Percentiles rank a stretch among this genome's conserved stretches.
These are phyloP conservation scores for Boletus tylopilopsis DNA, from an alignment of 768 basidiomycete species.

Conservation along the genomic window DNA sequence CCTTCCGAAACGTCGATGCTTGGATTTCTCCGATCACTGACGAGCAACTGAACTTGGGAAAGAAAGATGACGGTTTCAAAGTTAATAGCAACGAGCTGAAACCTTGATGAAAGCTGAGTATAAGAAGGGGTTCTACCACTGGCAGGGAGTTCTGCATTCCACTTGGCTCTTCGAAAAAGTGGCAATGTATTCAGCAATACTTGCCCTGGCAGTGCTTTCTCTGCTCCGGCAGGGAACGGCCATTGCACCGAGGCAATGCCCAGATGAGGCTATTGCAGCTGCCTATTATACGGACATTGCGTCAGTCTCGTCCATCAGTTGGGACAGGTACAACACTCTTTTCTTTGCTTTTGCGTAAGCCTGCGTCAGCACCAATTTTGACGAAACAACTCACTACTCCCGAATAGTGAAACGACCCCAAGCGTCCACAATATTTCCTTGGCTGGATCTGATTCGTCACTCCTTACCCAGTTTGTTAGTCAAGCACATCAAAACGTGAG, in stretches of 20 bases:
- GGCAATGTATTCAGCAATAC: not conserved
- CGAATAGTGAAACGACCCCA: slow-evolving; percentile 31
- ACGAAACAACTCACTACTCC: not conserved
- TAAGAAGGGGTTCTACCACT: slow-evolving; percentile 1
- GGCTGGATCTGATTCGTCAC: slow-evolving; percentile 39
- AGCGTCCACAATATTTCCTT: slow-evolving; percentile 31
- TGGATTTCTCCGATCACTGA: not conserved
- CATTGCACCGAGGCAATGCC: not conserved
- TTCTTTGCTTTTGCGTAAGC: slow-evolving; percentile 65
- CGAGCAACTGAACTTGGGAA: not conserved
- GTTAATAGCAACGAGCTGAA: not conserved
- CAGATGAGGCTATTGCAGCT: slow-evolving; percentile 35
- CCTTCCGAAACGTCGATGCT: not conserved
- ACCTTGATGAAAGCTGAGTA: not conserved
- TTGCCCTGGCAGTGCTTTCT: slow-evolving; percentile 6
- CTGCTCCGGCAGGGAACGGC: not conserved
- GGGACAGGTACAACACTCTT: slow-evolving; percentile 65
- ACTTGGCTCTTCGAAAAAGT: not conserved
- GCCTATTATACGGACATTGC: slow-evolving; percentile 57
- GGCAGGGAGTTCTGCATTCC: not conserved
- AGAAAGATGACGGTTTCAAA: not conserved
- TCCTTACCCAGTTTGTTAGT: slow-evolving; percentile 56
- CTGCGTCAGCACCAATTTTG: not conserved
- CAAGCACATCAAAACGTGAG: slow-evolving; percentile 36
- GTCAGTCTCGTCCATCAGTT: slow-evolving; percentile 51